Base-by-base conservation (phyloP, 2,329 filamentous ascomycete species). In the Sphaerulina vaccinii region DNA sequence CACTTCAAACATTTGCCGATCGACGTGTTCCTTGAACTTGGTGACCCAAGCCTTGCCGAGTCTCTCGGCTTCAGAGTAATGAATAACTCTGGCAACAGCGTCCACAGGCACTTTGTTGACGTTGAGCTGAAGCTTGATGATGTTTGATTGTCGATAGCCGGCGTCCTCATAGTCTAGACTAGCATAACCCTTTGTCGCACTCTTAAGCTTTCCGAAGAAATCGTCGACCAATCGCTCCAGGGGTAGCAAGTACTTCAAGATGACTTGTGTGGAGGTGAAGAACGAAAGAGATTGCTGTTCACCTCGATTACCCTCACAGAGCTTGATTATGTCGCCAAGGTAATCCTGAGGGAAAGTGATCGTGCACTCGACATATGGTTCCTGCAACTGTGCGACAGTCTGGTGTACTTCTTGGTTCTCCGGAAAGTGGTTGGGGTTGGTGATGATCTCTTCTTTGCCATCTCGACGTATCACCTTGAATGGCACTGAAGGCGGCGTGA, bases 151-250 rank as follows among this genome's bases (percentile, higher is more conserved):
- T 18, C 86, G 83, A 82, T 90, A 99, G 0, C 88, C 92, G 0
- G 90, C 87, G 63, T 99, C 93, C 73, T 99, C 93, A 68, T 99
- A 99, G 70, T 99, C 93, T 4, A 99, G 80, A 29, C 88, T 93
- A 0, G 93, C 93, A 64, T 99, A 99, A 9, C 93, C 93, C 69
- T 96, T 96, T 48, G 91, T 96, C 0, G 84, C 81, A 32, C 90
- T 89, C 70, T 99, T 99, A 47, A 99, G 78, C 71, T 95, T 96
- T 46, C 93, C 93, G 69, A 99, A 99, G 67, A 99, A 86, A 71
- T 99, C 93, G 62, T 97, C 93, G 1, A 99, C 93, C 3, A 99
- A 78, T 48, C 96, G 89, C 1, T 90, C 84, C 1, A 96, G 79
- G 0, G 93, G 93, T 1, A 99, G 73, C 46, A 91, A 83, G 68